Percentiles rank a stretch among this genome's conserved stretches.
These are phyloP conservation scores for Lactarius sp. DNA, from an alignment of 768 basidiomycete genomes.

Conservation along the genomic window DNA sequence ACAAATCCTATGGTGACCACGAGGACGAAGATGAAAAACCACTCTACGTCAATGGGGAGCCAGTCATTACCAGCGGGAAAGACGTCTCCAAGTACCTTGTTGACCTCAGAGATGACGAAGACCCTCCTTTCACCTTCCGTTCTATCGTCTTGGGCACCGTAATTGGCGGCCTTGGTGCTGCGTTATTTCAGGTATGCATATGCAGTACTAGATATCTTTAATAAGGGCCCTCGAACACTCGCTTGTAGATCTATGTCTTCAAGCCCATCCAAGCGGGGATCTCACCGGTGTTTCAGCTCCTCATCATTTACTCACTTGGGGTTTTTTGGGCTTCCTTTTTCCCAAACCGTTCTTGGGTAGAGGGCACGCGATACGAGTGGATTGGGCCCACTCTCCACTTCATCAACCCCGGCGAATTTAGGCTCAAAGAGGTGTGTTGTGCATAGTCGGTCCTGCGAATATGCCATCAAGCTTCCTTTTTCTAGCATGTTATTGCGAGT, in stretches of 20 bases:
- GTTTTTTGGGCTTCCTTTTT: constrained; percentile 46
- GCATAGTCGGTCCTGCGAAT: neutral
- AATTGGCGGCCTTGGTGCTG: constrained; percentile 55
- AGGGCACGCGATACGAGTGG: constrained; percentile 40
- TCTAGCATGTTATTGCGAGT: constrained; percentile 53
- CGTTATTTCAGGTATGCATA: constrained; percentile 45
- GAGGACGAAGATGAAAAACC: constrained; percentile 6
- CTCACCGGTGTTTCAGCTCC: constrained; percentile 52
- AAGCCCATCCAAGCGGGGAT: constrained; percentile 51
- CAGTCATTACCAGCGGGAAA: constrained; percentile 34
- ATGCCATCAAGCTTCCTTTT: neutral
- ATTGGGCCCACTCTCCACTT: constrained; percentile 41
- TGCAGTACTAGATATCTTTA: neutral
- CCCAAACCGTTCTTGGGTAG: constrained; percentile 39
- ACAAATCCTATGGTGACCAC: neutral
- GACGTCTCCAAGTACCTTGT: constrained; percentile 54
- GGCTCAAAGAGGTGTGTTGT: constrained; percentile 49
- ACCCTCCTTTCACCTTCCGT: constrained; percentile 50
- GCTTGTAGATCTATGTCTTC: constrained; percentile 49
- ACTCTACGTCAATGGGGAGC: constrained; percentile 23
- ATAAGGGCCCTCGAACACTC: neutral
- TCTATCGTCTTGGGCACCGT: constrained; percentile 52
- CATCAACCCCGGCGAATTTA: constrained; percentile 55
- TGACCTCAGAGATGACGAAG: constrained; percentile 54
- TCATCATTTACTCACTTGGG: constrained; percentile 50